Evolutionary conservation across 202 grass and related monocot species (phyloP).

Genomic region (Setaria viridis): DNA sequence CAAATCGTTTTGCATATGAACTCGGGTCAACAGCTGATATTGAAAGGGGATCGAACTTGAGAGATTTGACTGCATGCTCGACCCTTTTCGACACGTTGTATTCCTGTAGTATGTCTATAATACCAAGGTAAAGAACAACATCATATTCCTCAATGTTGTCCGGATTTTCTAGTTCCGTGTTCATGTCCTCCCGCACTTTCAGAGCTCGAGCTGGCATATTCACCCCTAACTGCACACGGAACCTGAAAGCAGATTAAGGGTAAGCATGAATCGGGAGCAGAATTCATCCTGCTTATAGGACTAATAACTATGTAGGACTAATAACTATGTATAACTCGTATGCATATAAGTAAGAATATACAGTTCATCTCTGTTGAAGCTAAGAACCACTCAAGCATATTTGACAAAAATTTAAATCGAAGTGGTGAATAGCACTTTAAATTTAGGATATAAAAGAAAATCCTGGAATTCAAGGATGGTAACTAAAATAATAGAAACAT

Average conservation of each 20-base stretch:
- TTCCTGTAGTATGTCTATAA: constrained; percentile 95
- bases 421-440: not conserved
- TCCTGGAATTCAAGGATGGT: not conserved
- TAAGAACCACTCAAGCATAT: not conserved
- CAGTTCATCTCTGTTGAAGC: not conserved
- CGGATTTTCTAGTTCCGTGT: constrained; percentile 46
- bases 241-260: constrained; percentile 62
- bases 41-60: constrained; percentile 90
- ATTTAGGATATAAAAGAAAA: not conserved
- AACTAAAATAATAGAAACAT: not conserved
- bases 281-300: constrained; percentile 7
- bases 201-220: constrained; percentile 94
- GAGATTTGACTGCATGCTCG: constrained; percentile 82
- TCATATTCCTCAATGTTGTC: constrained; percentile 69
- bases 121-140: constrained; percentile 94
- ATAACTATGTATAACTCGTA: not conserved
- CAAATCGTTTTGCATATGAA: constrained; percentile 81
- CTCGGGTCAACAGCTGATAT: constrained; percentile 87
- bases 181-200: constrained; percentile 54
- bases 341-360: not conserved
- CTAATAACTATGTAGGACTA: constrained; percentile 4
- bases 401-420: not conserved
- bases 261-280: constrained; percentile 27
- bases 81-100: constrained; percentile 89
- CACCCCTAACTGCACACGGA: constrained; percentile 92